phyloP scores from a whole-genome alignment of 306 rosid species.

The Boehmeria nivea region DNA sequence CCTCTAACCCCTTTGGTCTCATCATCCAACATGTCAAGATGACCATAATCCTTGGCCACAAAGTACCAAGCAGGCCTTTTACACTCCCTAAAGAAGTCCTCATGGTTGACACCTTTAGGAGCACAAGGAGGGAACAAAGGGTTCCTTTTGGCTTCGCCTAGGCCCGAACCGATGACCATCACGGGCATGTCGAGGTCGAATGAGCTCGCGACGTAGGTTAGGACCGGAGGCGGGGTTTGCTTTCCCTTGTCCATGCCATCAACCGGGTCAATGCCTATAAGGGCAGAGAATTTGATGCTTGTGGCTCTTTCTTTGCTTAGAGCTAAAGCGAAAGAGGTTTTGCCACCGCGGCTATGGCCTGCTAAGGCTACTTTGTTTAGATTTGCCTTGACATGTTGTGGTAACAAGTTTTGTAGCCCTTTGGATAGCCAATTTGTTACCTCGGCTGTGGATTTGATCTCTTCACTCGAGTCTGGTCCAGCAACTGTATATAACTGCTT shows the following conservation, averaged over 20 bases:
- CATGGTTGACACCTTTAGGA: conserved; percentile 74
- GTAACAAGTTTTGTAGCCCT: conserved; percentile 49
- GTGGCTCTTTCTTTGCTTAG: conserved; percentile 31
- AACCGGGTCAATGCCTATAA: conserved; percentile 83
- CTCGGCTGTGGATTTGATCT: conserved; percentile 53
- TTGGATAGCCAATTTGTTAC: conserved; percentile 57
- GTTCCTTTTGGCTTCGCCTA: conserved; percentile 55
- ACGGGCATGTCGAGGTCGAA: conserved; percentile 52
- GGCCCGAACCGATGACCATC: conserved; percentile 63
- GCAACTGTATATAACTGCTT: conserved; percentile 54
- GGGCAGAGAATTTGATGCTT: conserved; percentile 52
- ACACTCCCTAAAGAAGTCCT: conserved; percentile 62
- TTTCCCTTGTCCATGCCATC: conserved; percentile 71
- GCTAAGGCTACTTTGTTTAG: conserved; percentile 50
- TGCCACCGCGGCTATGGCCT: conserved; percentile 89
- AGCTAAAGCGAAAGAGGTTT: conserved; percentile 74
- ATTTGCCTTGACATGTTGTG: conserved; percentile 45
- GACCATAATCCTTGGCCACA: conserved; percentile 70
- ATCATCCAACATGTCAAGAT: conserved; percentile 75
- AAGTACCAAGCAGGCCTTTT: conserved; percentile 52
- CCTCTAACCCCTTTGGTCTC: conserved; percentile 68
- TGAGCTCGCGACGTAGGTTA: conserved; percentile 59
- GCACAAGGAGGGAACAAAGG: conserved; percentile 75
- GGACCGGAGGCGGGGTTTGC: conserved; percentile 84
- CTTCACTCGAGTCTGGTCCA: conserved; percentile 61